Evolutionary conservation across 495 filamentous ascomycete genomes (phyloP).

Genomic region (Jackrogersella minutella): DNA sequence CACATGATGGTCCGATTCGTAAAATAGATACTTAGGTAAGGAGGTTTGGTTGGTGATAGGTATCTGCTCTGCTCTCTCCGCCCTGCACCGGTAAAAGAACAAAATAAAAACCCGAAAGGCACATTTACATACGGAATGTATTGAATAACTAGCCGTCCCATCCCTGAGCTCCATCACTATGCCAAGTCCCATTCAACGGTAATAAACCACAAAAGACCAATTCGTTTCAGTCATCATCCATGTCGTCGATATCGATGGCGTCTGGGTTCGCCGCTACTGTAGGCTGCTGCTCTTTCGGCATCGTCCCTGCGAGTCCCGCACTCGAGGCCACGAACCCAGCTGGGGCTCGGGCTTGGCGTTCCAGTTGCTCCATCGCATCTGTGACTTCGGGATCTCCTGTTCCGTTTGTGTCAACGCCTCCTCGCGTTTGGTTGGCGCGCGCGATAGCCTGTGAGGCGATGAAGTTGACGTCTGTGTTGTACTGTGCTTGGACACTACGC

Average conservation of each 20-base stretch:
- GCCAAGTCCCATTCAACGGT: conserved; percentile 10
- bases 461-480: conserved; percentile 98
- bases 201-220: conserved; percentile 10
- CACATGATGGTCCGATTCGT: background rate
- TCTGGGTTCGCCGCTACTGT: conserved; percentile 79
- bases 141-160: conserved; percentile 7
- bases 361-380: conserved; percentile 91
- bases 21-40: background rate
- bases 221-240: conserved; percentile 52
- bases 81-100: background rate
- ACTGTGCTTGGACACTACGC: conserved; percentile 95
- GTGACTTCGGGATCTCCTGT: conserved; percentile 63
- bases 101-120: conserved; percentile 1
- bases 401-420: conserved; percentile 54
- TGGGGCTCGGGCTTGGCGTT: conserved; percentile 87
- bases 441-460: conserved; percentile 96
- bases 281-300: conserved; percentile 49
- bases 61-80: conserved; percentile 22
- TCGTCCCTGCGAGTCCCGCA: conserved; percentile 78
- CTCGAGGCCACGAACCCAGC: conserved; percentile 90
- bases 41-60: conserved; percentile 6
- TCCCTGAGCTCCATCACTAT: conserved; percentile 14
- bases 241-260: conserved; percentile 83
- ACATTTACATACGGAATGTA: conserved; percentile 16
- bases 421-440: conserved; percentile 69